Evolutionary conservation across 805 yeast species (phyloP).

Genomic region (Saccharomyces jurei): DNA sequence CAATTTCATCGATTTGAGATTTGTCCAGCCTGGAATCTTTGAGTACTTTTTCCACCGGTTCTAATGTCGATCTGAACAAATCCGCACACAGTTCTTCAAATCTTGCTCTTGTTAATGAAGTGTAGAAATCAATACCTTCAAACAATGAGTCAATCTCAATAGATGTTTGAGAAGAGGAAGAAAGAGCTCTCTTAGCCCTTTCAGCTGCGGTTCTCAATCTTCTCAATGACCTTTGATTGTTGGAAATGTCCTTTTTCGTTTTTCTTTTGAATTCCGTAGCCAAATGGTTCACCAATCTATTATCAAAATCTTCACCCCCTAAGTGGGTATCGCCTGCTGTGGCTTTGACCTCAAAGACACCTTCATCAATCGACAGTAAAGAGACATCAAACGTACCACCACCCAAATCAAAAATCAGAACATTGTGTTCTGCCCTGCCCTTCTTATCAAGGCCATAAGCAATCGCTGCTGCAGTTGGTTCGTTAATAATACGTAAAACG

Average conservation of each 20-base stretch:
- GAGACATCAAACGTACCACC: slow-evolving; percentile 98
- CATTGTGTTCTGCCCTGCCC: slow-evolving; percentile 73
- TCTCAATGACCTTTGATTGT: slow-evolving; percentile 90
- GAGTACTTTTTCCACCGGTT: slow-evolving; percentile 90
- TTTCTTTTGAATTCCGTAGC: slow-evolving; percentile 90
- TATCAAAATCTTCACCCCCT: slow-evolving; percentile 97
- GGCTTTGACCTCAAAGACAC: slow-evolving; percentile 92
- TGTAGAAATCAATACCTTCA: slow-evolving; percentile 93
- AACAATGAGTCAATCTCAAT: slow-evolving; percentile 87
- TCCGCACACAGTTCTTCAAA: slow-evolving; percentile 93
- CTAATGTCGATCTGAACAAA: slow-evolving; percentile 84
- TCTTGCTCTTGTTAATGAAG: slow-evolving; percentile 92
- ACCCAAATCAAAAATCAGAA: slow-evolving; percentile 86
- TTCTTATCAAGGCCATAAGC: slow-evolving; percentile 85
- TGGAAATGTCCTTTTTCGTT: slow-evolving; percentile 80
- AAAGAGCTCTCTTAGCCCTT: slow-evolving; percentile 94
- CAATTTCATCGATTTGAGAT: slow-evolving; percentile 82
- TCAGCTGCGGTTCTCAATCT: slow-evolving; percentile 96
- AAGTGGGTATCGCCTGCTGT: slow-evolving; percentile 61
- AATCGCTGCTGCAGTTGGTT: slow-evolving; percentile 94
- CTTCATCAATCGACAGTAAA: slow-evolving; percentile 80
- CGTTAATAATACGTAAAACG: slow-evolving; percentile 88
- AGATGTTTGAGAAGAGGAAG: slow-evolving; percentile 89
- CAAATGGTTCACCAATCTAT: slow-evolving; percentile 84
- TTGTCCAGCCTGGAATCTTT: slow-evolving; percentile 84